Conservation (phyloP, 2,329 filamentous ascomycete genomes). For the Verticillium klebahnii region DNA sequence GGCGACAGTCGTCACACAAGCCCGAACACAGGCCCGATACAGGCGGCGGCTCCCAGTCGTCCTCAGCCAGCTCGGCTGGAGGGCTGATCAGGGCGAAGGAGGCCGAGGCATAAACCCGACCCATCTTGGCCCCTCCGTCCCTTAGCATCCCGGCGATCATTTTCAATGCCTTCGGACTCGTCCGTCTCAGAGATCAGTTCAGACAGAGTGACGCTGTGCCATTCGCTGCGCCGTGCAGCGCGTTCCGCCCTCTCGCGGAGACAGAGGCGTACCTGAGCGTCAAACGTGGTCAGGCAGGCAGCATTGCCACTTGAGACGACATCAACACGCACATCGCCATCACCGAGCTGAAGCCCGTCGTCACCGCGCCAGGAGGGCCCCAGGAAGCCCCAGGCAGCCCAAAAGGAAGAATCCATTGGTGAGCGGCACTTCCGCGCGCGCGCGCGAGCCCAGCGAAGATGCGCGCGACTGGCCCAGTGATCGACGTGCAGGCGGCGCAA, state of each 20-base stretch:
- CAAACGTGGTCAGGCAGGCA: background rate
- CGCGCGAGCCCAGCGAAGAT: background rate
- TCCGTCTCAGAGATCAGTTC: background rate
- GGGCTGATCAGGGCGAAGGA: background rate
- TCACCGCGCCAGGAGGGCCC: background rate
- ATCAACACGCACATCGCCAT: background rate
- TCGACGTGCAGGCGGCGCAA: background rate
- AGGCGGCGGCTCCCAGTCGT: background rate
- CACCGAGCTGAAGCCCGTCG: background rate
- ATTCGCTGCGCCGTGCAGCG: background rate
- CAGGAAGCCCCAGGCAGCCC: background rate
- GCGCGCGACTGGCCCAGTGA: background rate
- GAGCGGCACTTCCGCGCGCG: slow-evolving; percentile 2
- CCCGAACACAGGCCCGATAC: background rate
- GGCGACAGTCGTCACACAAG: background rate
- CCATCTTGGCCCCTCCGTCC: background rate
- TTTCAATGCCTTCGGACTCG: background rate
- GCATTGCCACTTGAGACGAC: background rate
- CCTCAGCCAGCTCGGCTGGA: background rate
- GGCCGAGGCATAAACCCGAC: background rate
- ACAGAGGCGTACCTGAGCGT: background rate
- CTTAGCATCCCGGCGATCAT: background rate
- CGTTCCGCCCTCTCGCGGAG: background rate
- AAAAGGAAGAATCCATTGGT: background rate
- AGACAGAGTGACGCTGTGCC: background rate